Evolutionary conservation across 148 eudicot genomes (phyloP), one percentile per base, ranked within the genome.

Genomic region (Rhododendron ferrugineum): DNA sequence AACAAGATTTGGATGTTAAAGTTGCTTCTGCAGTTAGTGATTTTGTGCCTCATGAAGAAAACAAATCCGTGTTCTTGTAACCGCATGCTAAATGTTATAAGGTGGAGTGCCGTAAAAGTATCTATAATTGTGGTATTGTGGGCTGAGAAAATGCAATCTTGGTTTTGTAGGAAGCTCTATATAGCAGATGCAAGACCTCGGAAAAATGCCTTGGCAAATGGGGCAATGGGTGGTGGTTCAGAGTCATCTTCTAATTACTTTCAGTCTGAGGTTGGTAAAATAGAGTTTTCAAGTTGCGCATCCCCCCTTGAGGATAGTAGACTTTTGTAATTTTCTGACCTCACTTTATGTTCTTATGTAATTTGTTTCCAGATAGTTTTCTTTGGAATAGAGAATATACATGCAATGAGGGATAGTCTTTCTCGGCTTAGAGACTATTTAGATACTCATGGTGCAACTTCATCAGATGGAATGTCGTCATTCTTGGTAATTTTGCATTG

Each of bases 141-240:
- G 75, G 54, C n/a, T 86, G 84, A 49, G 23, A 82, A 75, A 54
- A 52, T 84, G 37, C 73, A 16, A 4, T 62, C 30, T 32, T 84
- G 66, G 83, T 87, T 13, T 85, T 87, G 32, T 87, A 95, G 99
- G 90, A 97, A 97, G 94, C 86, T 97, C 54, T 97, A 95, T 85
- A 97, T 97, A 84, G 97, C 93, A 91, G 99, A 97, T 92, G 99
- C 99, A 87, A 94, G 99, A 89, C 99, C 99, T 46, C 88, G 97
- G 84, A 97, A 95, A 92, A 97, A 97, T 92, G 99, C 99, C 77
- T 87, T 97, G 82, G 99, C 98, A 87, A 97, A 97, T 91, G 98
- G 99, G 30, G 99, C 99, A 40, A 92, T 97, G 98, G 99, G 99
- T 80, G 99, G 99, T 86, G 99, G 99, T 83, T 97, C 99, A 32